These are phyloP conservation scores for Sergeia podlipaevii DNA, from an alignment of 208 protist species.

Conservation along the genomic window DNA sequence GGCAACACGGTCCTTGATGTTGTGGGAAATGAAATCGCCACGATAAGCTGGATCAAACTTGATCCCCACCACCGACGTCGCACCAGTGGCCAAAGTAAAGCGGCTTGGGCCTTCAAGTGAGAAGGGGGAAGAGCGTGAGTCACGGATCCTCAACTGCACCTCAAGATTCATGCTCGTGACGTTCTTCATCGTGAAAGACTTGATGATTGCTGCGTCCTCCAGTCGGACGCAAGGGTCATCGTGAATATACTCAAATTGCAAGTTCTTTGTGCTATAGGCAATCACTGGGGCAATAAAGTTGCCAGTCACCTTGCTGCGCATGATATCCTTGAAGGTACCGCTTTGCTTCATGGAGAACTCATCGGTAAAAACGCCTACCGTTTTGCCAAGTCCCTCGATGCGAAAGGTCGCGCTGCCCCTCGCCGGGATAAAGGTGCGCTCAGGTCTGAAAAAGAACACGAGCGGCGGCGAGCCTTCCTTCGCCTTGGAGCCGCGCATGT, in stretches of 20 bases:
- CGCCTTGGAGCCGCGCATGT: slow-evolving; percentile 45
- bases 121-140: slow-evolving; percentile 51
- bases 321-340: slow-evolving; percentile 75
- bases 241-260: slow-evolving; percentile 88
- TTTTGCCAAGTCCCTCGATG: slow-evolving; percentile 46
- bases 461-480: slow-evolving; percentile 66
- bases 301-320: slow-evolving; percentile 55
- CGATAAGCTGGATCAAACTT: slow-evolving; percentile 83
- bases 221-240: no score
- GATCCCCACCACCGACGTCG: slow-evolving; percentile 82
- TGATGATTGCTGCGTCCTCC: slow-evolving; percentile 14
- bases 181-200: slow-evolving; percentile 90
- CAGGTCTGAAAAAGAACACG: slow-evolving; percentile 78
- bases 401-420: slow-evolving; percentile 48
- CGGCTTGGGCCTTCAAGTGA: slow-evolving; percentile 44
- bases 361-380: slow-evolving; percentile 61
- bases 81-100: slow-evolving; percentile 64
- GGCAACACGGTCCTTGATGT: slow-evolving; percentile 59
- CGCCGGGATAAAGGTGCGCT: slow-evolving; percentile 67
- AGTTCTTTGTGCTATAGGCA: slow-evolving; percentile 61
- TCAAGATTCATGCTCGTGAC: slow-evolving; percentile 75
- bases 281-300: slow-evolving; percentile 87
- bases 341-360: slow-evolving; percentile 82
- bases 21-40: slow-evolving; percentile 73
- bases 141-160: slow-evolving; percentile 49